Evolutionary conservation across 176 grass and related monocot species (phyloP).

Genomic region (Oryza meyeriana): DNA sequence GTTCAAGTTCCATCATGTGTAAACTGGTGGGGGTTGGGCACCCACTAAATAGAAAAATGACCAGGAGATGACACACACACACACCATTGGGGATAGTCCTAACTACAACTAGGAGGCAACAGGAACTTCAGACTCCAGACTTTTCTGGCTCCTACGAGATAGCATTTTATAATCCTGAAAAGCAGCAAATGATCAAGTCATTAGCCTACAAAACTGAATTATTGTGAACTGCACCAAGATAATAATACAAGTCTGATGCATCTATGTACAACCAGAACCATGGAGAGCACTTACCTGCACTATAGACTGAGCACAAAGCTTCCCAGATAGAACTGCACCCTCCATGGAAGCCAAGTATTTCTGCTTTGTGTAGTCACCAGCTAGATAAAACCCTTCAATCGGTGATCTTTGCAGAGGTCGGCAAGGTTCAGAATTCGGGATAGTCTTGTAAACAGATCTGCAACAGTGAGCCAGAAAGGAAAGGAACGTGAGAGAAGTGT

Average conservation of each 20-base stretch:
- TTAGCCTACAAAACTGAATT: neutral
- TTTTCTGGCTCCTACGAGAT: constrained; percentile 42
- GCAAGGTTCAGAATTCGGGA: constrained; percentile 86
- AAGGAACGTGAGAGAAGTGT: neutral
- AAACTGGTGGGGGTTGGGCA: neutral
- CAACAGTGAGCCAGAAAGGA: constrained; percentile 19
- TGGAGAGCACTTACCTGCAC: constrained; percentile 53
- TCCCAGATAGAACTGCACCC: constrained; percentile 83
- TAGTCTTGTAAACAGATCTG: constrained; percentile 95
- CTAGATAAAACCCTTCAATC: constrained; percentile 86
- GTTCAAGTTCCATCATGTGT: neutral
- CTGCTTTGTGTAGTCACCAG: constrained; percentile 96
- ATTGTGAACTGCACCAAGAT: neutral
- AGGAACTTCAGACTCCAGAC: constrained; percentile 34
- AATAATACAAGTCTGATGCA: neutral
- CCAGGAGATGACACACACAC: neutral
- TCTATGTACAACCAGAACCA: neutral
- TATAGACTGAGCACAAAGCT: constrained; percentile 86
- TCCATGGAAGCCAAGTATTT: constrained; percentile 99
- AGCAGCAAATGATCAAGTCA: constrained; percentile 1
- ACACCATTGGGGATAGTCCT: neutral
- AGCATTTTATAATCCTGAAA: constrained; percentile 68
- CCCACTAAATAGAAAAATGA: constrained; percentile 10
- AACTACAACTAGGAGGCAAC: constrained; percentile 34
- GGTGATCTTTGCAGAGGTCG: constrained; percentile 85